Evolutionary conservation across 179 eudicot genomes (phyloP), one percentile per base, ranked within the genome.

Genomic region (Dionaea muscipula): DNA sequence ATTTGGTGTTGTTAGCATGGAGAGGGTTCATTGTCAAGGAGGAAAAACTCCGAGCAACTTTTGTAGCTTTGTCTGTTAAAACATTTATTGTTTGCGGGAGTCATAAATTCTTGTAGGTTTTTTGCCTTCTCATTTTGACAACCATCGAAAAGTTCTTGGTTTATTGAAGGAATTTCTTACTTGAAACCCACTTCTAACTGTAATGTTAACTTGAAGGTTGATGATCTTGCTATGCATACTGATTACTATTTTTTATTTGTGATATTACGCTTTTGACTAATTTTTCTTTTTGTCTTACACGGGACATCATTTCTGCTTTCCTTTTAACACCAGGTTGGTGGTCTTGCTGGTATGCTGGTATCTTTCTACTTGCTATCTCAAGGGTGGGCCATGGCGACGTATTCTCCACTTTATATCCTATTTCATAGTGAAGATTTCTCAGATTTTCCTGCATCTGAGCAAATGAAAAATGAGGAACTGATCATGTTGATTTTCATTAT

Each of bases 361-460:
- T 73, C 97, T 12, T 78, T 86, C 62, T 90, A 86, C 76, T 76
- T 90, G 61, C 65, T 90, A 60, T 83, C 95, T 62, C 82, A 78
- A 72, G 97, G 97, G 64, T 90, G 97, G 97, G 84, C 97, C 68
- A 83, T 60, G 68, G 89, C 86, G 47, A 66, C 97, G 49, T 54
- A 70, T 75, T 81, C 87, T 40, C 95, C 97, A 40, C 75, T 90
- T 33, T 66, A 90, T 90, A 90, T 90, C 97, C 97, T 90, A 55
- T 53, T 71, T 26, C 35, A 13, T 10, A 22, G 33, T 2, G 26
- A 53, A 33, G 21, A 48, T 52, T 23, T 54, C 26, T 46, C 19
- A n/a, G 52, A 16, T 18, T 13, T 36, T 46, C 33, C 49, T 31
- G 31, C 37, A 14, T 25, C 24, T 50, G 43, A 4, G 48, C 11